Evolutionary conservation across 2,329 filamentous ascomycete genomes (phyloP).

Genomic region (Phoma herbarum): DNA sequence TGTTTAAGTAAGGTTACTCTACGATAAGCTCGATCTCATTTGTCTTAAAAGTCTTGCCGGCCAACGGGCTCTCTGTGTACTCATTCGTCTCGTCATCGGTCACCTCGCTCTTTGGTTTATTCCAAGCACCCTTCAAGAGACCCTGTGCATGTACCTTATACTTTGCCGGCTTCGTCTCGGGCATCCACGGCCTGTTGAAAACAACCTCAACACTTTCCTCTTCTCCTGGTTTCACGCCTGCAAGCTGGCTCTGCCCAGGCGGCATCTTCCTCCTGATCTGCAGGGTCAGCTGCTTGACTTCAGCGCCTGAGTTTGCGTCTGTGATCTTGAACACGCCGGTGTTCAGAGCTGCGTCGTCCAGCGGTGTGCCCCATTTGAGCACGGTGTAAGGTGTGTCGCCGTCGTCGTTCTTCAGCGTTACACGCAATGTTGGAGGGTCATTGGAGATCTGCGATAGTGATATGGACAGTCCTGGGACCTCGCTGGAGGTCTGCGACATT

Average conservation of each 20-base stretch:
- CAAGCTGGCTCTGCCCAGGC: constrained; percentile 46
- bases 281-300: constrained; percentile 42
- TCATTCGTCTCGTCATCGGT: constrained; percentile 38
- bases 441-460: constrained; percentile 41
- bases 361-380: constrained; percentile 53
- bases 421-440: constrained; percentile 44
- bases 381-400: constrained; percentile 47
- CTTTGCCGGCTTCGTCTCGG: constrained; percentile 44
- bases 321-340: constrained; percentile 51
- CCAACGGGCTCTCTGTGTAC: constrained; percentile 38
- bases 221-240: constrained; percentile 48
- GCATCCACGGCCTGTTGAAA: constrained; percentile 51
- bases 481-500: constrained; percentile 32
- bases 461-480: constrained; percentile 41
- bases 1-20: background rate
- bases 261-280: constrained; percentile 52
- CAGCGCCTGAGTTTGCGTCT: constrained; percentile 37
- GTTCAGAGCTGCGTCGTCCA: constrained; percentile 51
- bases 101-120: constrained; percentile 35
- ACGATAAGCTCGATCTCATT: constrained; percentile 31
- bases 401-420: constrained; percentile 50
- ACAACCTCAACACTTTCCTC: constrained; percentile 47
- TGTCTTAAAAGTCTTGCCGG: constrained; percentile 35
- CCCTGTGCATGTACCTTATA: constrained; percentile 51
- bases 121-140: constrained; percentile 49